Conservation (phyloP, 2,329 filamentous ascomycete genomes). For the Dactylella cylindrospora region DNA sequence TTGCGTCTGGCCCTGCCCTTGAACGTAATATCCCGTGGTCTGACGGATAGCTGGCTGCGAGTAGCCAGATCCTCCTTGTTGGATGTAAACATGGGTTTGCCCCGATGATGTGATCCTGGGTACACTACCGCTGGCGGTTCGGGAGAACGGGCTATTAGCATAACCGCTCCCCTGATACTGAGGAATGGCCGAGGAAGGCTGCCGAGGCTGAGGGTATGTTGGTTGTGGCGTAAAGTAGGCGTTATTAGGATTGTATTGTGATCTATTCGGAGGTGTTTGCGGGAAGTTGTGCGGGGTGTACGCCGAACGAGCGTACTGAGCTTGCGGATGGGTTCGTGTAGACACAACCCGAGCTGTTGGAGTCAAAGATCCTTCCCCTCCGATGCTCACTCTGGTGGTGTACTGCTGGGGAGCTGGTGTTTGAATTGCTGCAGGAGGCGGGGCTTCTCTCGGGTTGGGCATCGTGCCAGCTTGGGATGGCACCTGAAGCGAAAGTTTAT, state of each 20-base stretch:
- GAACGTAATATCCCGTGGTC: slow-evolving; percentile 23
- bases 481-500: neutral
- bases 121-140: slow-evolving; percentile 14
- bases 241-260: neutral
- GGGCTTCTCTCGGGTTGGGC: slow-evolving; percentile 22
- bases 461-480: too few relatives aligned
- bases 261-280: slow-evolving; percentile 7
- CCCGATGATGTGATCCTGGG: slow-evolving; percentile 21
- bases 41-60: slow-evolving; percentile 27
- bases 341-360: slow-evolving; percentile 26
- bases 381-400: slow-evolving; percentile 28
- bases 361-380: slow-evolving; percentile 12
- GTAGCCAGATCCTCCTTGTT: slow-evolving; percentile 6
- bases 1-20: slow-evolving; percentile 17
- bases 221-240: slow-evolving; percentile 1
- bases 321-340: slow-evolving; percentile 15
- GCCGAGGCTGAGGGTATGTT: slow-evolving; percentile 30
- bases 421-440: slow-evolving; percentile 7
- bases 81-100: slow-evolving; percentile 14
- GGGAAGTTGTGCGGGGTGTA: slow-evolving; percentile 10
- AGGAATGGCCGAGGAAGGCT: slow-evolving; percentile 9
- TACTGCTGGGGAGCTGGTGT: slow-evolving; percentile 22
- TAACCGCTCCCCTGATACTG: slow-evolving; percentile 23
- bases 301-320: slow-evolving; percentile 34
- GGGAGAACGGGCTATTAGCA: slow-evolving; percentile 29